These are phyloP conservation scores for Viola pubescens DNA, from an alignment of 441 rosid species.

Conservation along the genomic window DNA sequence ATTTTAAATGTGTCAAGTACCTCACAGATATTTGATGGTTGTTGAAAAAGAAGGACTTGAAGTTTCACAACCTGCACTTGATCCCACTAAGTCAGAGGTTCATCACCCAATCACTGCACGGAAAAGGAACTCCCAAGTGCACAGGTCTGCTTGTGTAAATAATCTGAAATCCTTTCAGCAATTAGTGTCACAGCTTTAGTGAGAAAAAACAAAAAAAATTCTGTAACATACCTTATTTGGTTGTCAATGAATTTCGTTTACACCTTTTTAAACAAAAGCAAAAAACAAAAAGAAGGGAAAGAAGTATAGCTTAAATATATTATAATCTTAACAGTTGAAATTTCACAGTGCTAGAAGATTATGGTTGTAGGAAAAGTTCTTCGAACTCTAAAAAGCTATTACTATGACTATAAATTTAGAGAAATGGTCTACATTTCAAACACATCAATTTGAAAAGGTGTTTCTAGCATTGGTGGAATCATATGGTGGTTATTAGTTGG, in stretches of 20 bases:
- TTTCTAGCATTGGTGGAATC: background rate
- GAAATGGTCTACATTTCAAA: background rate
- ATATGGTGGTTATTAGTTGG: background rate
- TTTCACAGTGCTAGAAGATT: background rate
- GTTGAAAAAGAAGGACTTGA: conserved; percentile 67
- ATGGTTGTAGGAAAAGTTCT: background rate
- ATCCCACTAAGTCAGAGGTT: conserved; percentile 48
- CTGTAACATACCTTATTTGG: too few relatives aligned
- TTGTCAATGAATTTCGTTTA: too few relatives aligned
- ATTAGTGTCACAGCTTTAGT: background rate
- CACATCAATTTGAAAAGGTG: background rate
- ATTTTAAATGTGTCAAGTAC: background rate
- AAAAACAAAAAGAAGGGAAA: too few relatives aligned
- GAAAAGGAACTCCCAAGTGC: conserved; percentile 38
- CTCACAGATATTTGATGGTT: conserved; percentile 25
- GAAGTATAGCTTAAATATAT: too few relatives aligned
- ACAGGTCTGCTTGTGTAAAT: conserved; percentile 36
- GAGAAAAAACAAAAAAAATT: too few relatives aligned
- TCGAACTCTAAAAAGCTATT: background rate
- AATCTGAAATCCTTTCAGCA: background rate
- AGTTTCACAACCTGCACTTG: conserved; percentile 91
- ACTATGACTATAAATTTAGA: background rate
- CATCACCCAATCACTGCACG: conserved; percentile 76
- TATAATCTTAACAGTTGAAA: too few relatives aligned
- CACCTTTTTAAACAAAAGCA: too few relatives aligned